phyloP scores from a whole-genome alignment of 2,329 filamentous ascomycete genomes.

The Cercospora nicotianae region DNA sequence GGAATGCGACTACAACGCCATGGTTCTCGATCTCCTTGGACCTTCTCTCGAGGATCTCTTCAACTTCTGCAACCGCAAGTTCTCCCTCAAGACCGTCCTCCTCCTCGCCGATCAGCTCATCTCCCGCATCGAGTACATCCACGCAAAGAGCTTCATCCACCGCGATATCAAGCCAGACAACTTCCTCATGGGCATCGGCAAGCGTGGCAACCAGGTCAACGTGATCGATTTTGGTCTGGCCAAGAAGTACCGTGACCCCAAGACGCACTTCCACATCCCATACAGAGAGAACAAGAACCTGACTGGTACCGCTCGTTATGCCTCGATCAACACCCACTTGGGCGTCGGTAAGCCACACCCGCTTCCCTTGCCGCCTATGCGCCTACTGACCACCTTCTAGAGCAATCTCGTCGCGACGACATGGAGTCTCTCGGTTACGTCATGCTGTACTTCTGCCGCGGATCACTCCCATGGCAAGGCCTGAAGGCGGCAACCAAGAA shows the following conservation, averaged over 20 bases:
- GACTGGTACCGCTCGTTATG: conserved; percentile 97
- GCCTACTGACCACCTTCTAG: conserved; percentile 45
- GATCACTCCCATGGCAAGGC: conserved; percentile 97
- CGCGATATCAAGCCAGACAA: conserved; percentile 99
- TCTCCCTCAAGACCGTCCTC: conserved; percentile 96
- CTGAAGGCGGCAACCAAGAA: conserved; percentile 70
- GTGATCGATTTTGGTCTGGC: conserved; percentile 98
- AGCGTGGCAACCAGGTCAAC: conserved; percentile 98
- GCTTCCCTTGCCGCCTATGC: not conserved
- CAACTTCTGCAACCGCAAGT: conserved; percentile 99
- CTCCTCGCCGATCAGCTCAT: conserved; percentile 97
- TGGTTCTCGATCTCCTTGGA: conserved; percentile 96
- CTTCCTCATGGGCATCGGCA: conserved; percentile 98
- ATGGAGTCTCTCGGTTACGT: conserved; percentile 99
- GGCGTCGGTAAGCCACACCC: conserved; percentile 68
- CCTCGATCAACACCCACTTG: conserved; percentile 97
- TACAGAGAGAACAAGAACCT: conserved; percentile 99
- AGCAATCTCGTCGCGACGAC: conserved; percentile 98
- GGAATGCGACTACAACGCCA: conserved; percentile 99
- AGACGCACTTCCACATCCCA: conserved; percentile 99
- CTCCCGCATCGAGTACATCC: conserved; percentile 98
- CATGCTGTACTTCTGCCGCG: conserved; percentile 99
- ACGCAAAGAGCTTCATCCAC: conserved; percentile 99
- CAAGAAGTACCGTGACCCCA: conserved; percentile 99
- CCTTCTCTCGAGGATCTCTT: conserved; percentile 96